Conservation (phyloP, 306 rosid genomes). For the Trifolium pratense region DNA sequence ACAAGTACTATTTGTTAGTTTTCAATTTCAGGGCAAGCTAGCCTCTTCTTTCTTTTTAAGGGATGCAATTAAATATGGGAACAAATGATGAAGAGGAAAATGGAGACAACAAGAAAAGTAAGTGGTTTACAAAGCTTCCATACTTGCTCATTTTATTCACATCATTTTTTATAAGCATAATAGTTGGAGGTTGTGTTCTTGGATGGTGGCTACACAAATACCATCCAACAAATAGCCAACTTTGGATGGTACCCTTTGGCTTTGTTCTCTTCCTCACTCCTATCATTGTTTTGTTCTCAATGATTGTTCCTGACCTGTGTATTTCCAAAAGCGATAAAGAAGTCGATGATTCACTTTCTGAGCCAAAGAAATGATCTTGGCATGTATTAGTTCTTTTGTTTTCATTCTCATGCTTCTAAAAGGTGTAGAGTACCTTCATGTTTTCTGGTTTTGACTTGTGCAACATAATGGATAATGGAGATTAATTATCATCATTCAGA, state of each 20-base stretch:
- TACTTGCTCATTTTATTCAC: conserved; percentile 35
- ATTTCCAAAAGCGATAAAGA: background rate
- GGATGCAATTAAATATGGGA: conserved; percentile 44
- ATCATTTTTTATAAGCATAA: conserved; percentile 53
- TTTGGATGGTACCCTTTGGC: conserved; percentile 97
- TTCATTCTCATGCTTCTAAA: background rate
- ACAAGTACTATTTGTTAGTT: background rate
- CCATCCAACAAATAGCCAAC: conserved; percentile 61
- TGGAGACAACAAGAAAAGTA: conserved; percentile 38
- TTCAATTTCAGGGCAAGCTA: conserved; percentile 41
- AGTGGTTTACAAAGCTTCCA: conserved; percentile 39
- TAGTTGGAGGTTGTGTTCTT: conserved; percentile 61
- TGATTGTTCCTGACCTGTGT: conserved; percentile 51
- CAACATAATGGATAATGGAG: no score
- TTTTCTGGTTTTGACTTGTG: background rate
- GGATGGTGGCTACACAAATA: conserved; percentile 73
- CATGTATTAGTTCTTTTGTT: background rate
- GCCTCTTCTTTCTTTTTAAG: background rate
- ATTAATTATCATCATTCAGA: background rate
- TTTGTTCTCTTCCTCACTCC: conserved; percentile 78
- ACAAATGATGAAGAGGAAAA: no score
- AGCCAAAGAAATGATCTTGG: conserved; percentile 39
- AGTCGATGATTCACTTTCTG: conserved; percentile 33
- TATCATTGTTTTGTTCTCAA: conserved; percentile 56
- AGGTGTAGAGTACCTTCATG: background rate